These are phyloP conservation scores for Bigelowiella natans DNA, from an alignment of 78 protist genomes.

Conservation along the genomic window DNA sequence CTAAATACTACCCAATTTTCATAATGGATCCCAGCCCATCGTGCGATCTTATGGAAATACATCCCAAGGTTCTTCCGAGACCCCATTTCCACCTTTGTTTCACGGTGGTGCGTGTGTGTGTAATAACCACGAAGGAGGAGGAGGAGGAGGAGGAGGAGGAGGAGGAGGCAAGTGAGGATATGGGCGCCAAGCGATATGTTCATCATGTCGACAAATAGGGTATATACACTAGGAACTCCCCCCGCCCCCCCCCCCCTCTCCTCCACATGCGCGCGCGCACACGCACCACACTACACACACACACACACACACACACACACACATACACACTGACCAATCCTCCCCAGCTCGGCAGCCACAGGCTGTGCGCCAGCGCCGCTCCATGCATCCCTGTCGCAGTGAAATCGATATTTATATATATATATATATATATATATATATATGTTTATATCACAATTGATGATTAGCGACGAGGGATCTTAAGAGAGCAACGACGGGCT, in stretches of 20 bases:
- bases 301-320: background rate
- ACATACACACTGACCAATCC: background rate
- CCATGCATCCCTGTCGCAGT: background rate
- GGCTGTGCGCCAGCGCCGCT: background rate
- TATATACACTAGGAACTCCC: no score
- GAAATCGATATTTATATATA: no score
- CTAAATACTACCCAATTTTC: background rate
- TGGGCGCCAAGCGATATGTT: background rate
- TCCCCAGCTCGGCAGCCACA: background rate
- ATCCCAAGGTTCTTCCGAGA: background rate
- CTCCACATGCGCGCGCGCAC: background rate
- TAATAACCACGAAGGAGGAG: no score
- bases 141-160: no score
- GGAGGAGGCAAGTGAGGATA: no score
- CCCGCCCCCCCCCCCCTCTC: no score
- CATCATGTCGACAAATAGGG: background rate
- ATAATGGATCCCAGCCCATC: background rate
- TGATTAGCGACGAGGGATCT: no score
- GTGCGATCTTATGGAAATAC: background rate
- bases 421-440: no score
- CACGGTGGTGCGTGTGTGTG: no score
- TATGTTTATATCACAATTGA: no score
- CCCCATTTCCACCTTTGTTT: background rate
- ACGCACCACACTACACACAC: background rate
- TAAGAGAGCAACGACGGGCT: no score